Evolutionary conservation across 371 early-diverging fungal genomes (phyloP), one percentile per base, ranked within the genome.

Genomic region (Blastocladiella emersonii): DNA sequence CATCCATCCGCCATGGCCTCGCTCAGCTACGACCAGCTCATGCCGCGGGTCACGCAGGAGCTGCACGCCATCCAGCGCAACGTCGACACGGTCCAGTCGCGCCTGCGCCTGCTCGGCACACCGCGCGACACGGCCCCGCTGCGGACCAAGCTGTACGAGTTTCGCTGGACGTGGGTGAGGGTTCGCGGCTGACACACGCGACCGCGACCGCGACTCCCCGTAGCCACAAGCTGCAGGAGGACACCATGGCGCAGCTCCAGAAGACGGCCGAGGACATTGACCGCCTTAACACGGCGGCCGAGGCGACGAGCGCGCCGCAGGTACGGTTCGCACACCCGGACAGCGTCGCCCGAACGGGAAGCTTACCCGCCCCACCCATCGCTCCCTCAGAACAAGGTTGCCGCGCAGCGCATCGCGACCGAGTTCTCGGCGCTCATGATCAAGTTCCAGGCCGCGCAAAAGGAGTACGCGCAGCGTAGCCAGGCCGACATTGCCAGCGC

Each of bases 141-240:
- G 63, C 78, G 95, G 62, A 71, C 71, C 61, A 83, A 87, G 68
- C 67, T 91, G 91, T 87, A 80, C 71, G 77, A 71, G 19, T 36
- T 15, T 37, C 43, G 39, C 57, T 57, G 48, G 41, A 39, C 56
- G 49, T 34, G 1, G 6, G 0, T 19, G 32, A 21, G 19, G 17
- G 35, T 21, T 8, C 23, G 36, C 10, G 30, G 25, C 4, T 64
- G 62, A 23, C 67, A 65, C n/a, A n/a, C n/a, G n/a, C n/a, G n/a
- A n/a, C n/a, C n/a, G n/a, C n/a, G n/a, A n/a, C n/a, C n/a, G n/a
- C n/a, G n/a, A n/a, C n/a, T n/a, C n/a, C n/a, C n/a, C n/a, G n/a
- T 65, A 90, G 92, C 48, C 90, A 91, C 74, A 78, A 79, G 57
- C 73, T 89, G 56, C 92, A 89, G 19, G 91, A 92, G 60, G 72